Base-by-base conservation (phyloP, 805 yeast genomes). In the Torulaspora gathmanii region DNA sequence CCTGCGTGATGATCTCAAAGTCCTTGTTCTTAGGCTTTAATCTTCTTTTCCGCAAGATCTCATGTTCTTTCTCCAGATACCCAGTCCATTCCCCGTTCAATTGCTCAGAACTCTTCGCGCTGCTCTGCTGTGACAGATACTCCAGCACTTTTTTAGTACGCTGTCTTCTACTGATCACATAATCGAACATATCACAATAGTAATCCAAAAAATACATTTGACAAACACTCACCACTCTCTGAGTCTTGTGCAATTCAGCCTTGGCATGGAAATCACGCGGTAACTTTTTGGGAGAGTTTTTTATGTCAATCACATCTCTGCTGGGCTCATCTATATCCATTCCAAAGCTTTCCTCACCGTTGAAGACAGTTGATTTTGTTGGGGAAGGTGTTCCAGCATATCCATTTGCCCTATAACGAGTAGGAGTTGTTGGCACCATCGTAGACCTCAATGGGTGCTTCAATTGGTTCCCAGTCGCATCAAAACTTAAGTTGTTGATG, bases 1-100 rank as follows among this genome's bases (percentile, higher is more conserved):
- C 97, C 70, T 93, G 99, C 1, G 99, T 93, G 54, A 93, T 83
- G 73, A 91, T 86, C 63, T 89, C 95, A 63, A 93, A 93, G 66
- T 93, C 99, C 56, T 90, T 90, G 62, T 90, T 93, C 63, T 84
- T 86, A 28, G 97, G 95, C 66, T 88, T 87, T 47, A 88, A 74
- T 62, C 99, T 78, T 61, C 97, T 78, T 63, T 88, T 88, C 55
- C 99, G 78, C 57, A 93, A 71, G 40, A 80, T 75, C 7, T 87
- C 87, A 36, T 95, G 74, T 67, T 93, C 99, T 45, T 91, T 77
- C 10, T 91, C 87, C 13, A 80, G 70, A 61, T 93, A 93, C 42
- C 81, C 79, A 51, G 75, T 77, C 95, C 96, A 86, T 53, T 80
- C 82, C 9, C 47, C 46, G 16, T 73, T 69, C 39, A 77, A 73